Conservation (phyloP, 495 filamentous ascomycete species). For the Penicillium fimorum region DNA sequence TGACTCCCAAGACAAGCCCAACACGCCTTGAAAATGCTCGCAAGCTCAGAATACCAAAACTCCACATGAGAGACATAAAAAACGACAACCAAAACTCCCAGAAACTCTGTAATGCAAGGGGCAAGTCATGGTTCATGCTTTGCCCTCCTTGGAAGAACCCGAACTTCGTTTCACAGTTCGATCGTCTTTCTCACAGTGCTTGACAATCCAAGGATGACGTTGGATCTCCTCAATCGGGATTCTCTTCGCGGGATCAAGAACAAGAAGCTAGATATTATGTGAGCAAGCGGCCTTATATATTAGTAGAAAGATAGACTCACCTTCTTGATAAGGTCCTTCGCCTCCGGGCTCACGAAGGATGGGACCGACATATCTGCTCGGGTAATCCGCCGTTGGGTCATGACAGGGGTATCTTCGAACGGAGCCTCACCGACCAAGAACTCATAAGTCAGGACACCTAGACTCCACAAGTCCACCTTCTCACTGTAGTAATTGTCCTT, state of each 20-base stretch:
- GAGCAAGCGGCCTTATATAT: conserved; percentile 9
- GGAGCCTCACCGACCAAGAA: conserved; percentile 95
- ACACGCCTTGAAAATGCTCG: conserved; percentile 24
- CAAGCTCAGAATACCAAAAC: conserved; percentile 15
- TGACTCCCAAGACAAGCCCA: conserved; percentile 20
- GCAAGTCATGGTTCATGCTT: conserved; percentile 25
- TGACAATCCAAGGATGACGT: conserved; percentile 93
- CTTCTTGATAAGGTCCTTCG: conserved; percentile 86
- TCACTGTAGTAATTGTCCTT: conserved; percentile 86
- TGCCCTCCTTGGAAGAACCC: conserved; percentile 38
- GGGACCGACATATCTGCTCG: conserved; percentile 91
- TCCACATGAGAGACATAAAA: conserved; percentile 14
- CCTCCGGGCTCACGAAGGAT: conserved; percentile 84
- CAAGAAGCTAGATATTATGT: conserved; percentile 63
- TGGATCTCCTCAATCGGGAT: conserved; percentile 87
- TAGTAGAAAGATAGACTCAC: conserved; percentile 46
- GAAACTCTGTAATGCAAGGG: conserved; percentile 21
- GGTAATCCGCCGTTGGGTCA: conserved; percentile 90
- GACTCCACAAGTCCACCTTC: conserved; percentile 93
- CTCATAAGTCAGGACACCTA: conserved; percentile 95
- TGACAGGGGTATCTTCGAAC: conserved; percentile 91
- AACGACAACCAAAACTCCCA: conserved; percentile 25
- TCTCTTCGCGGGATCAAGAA: conserved; percentile 91
- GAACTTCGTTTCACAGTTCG: conserved; percentile 52
- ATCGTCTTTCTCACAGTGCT: conserved; percentile 86